Evolutionary conservation across 306 rosid species (phyloP), one percentile per base, ranked within the genome.

Genomic region (Myrica gale): DNA sequence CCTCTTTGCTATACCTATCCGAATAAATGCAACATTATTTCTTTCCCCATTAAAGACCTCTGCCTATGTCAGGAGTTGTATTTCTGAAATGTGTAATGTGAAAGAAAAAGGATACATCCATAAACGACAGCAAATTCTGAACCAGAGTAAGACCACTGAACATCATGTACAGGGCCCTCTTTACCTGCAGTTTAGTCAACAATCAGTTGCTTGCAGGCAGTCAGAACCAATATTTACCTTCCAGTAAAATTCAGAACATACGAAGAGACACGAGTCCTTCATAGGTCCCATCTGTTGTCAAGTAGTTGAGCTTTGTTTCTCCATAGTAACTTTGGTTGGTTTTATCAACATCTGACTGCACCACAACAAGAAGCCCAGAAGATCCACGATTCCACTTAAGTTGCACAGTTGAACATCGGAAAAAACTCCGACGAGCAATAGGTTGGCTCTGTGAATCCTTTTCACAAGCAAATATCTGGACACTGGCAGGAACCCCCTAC

Each of bases 261-360:
- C 98, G 90, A 72, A 94, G 98, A 82, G 96, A 90, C 37, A 94
- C 97, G 76, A 86, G 91, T 81, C 96, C 92, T 86, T 92, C 98
- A 78, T 87, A 89, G 71, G 50, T 75, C 54, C 97, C 96, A 81
- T 94, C 97, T 2, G 95, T 92, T 63, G 98, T 90, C 81, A 94
- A 75, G 86, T 92, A 92, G 92, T 82, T 85, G 73, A 94, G 83
- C 85, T 92, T 94, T 44, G 98, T 87, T 78, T 94, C 98, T 71
- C 98, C 97, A 68, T 90, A 90, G 83, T 94, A 94, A 88, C 98
- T 94, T 75, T 94, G 98, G 83, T 94, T 94, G 78, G 97, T 94
- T 89, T 92, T 94, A 78, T 92, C 98, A 54, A 92, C 96, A 84
- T 94, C 98, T 42, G 98, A 85, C 81, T 94, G 98, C 73, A 79